Conservation (phyloP, 768 basidiomycete species). For the Amylocystis lapponica region DNA sequence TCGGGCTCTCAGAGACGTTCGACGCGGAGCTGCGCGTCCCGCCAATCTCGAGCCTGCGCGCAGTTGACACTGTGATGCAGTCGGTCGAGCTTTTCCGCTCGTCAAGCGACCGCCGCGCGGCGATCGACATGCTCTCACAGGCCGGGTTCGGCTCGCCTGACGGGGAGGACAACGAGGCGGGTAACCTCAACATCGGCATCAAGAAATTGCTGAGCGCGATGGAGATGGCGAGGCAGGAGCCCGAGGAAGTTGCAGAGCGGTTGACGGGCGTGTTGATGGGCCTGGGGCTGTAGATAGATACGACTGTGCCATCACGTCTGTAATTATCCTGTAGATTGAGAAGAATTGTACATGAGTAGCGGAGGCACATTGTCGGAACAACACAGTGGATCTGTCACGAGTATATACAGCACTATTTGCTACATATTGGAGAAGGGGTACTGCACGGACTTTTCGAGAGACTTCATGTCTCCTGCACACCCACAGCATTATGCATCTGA, state of each 20-base stretch:
- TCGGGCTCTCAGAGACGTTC: constrained; percentile 86
- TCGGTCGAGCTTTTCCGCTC: constrained; percentile 75
- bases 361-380: too few relatives aligned
- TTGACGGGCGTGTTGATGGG: constrained; percentile 60
- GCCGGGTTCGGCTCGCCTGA: constrained; percentile 58
- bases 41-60: constrained; percentile 63
- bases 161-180: constrained; percentile 36
- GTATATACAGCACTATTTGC: too few relatives aligned
- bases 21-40: constrained; percentile 84
- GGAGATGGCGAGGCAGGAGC: constrained; percentile 98
- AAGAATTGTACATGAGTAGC: too few relatives aligned
- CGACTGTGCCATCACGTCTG: too few relatives aligned
- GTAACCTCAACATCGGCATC: constrained; percentile 72
- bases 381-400: too few relatives aligned
- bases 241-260: constrained; percentile 71
- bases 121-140: constrained; percentile 62
- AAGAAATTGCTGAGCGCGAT: constrained; percentile 88
- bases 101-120: constrained; percentile 46
- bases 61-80: constrained; percentile 71
- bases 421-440: too few relatives aligned
- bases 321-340: too few relatives aligned
- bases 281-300: constrained; percentile 30
- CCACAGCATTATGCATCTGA: too few relatives aligned
- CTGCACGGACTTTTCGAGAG: too few relatives aligned
- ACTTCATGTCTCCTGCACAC: too few relatives aligned